Evolutionary conservation across 371 early-diverging fungal species (phyloP), one percentile per base, ranked within the genome.

Genomic region (Sporodiniella umbellata): DNA sequence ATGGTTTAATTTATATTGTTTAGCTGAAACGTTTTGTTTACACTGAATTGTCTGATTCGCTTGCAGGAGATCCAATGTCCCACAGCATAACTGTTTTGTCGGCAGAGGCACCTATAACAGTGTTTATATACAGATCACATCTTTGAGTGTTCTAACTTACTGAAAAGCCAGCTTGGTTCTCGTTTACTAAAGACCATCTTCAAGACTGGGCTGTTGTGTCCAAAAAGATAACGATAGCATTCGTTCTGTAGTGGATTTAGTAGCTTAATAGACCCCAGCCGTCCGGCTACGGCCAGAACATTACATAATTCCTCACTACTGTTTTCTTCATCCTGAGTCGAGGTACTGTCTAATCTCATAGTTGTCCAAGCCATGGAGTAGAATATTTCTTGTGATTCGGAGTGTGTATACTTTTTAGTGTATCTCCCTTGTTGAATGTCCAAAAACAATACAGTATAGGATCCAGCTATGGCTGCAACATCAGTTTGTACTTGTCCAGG

Each of bases 311-410:
- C 62, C 7, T 66, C 62, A 28, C 30, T 28, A 7, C 30, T 28
- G 30, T 28, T 28, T 21, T 62, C 48, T 1, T 51, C 47, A 10
- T 21, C 17, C 5, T 18, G 11, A 23, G 45, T 38, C 49, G 37
- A 55, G 37, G 22, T 45, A 46, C 26, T 53, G 22, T 56, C 54
- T 28, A 61, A 19, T 15, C 45, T 50, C 23, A 80, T 31, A 0
- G 67, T 62, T 2, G 83, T 81, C 83, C 83, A 83, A 11, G 81
- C 75, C 42, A 80, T 52, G 23, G 72, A 64, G 43, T 69, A 72
- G 56, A 83, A 81, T 12, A 72, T 66, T 33, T 83, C 83, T n/a
- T 73, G 71, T 1, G 49, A 45, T 39, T 74, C 75, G 11, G 70
- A 42, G 44, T 83, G 83, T 7, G 73, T 81, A 50, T 79, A 83